A percentile compares a stretch with the other conserved stretches of the same genome.
Conservation (phyloP, 257 asterid species). For the Pogostemon cablin region DNA sequence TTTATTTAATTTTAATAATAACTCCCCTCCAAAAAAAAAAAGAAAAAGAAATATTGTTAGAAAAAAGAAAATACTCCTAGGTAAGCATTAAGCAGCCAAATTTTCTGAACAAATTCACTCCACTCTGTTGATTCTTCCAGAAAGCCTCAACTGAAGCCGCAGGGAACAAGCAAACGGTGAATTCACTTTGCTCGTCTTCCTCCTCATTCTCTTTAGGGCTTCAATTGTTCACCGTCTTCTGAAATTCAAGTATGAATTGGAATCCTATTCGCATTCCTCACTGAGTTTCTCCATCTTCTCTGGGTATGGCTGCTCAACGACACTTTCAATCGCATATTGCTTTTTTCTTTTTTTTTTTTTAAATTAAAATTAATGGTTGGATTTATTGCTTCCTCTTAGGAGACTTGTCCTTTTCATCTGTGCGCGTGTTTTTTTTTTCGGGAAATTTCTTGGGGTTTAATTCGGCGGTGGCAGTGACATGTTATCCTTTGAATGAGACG, state of each 20-base stretch:
- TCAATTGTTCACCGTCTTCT: conserved; percentile 22
- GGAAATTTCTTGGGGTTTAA: background rate
- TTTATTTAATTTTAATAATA: background rate
- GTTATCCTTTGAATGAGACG: conserved; percentile 14
- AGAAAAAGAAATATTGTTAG: background rate
- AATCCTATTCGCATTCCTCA: background rate
- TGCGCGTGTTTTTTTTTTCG: conserved; percentile 1
- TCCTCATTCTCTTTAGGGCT: conserved; percentile 33
- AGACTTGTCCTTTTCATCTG: conserved; percentile 3
- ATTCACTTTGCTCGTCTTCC: background rate
- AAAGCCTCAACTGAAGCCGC: conserved; percentile 23
- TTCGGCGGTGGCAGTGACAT: background rate
- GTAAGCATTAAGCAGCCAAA: conserved; percentile 12
- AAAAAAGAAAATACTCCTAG: background rate
- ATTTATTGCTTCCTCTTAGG: background rate
- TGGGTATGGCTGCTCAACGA: conserved; percentile 27
- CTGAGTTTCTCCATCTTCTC: conserved; percentile 21
- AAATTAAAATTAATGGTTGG: background rate
- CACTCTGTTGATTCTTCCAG: conserved; percentile 31
- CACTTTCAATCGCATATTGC: background rate
- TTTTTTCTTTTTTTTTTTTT: background rate
- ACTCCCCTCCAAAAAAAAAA: background rate
- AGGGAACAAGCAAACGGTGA: conserved; percentile 1
- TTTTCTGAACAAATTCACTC: background rate
- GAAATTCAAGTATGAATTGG: conserved; percentile 27